Base-by-base conservation (phyloP, 306 rosid genomes). In the Pachyrhizus erosus region DNA sequence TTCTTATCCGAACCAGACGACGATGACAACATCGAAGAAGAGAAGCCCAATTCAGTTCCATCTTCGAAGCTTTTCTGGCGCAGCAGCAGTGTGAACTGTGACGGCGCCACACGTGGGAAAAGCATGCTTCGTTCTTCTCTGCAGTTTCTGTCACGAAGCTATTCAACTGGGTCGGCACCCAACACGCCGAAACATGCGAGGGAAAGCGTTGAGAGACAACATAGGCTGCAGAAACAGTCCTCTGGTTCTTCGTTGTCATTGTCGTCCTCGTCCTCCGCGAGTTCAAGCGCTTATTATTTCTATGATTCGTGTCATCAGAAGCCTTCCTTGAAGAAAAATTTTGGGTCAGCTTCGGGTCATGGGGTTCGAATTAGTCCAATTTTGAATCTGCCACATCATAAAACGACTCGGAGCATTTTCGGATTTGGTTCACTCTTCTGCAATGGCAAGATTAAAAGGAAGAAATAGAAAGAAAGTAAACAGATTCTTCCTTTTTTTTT, bases 91-190 rank as follows among this genome's bases (percentile, higher is more conserved):
- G 18, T 61, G 21, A 61, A 61, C 69, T 61, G 69, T 7, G 69
- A 61, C 9, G 37, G 67, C 13, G 9, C 67, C 18, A 60, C 67
- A 7, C 69, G 69, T 27, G 69, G 69, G 5, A 61, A 29, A 8
- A 14, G 40, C 20, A 27, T 61, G 69, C 18, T 61, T 61, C 69
- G 69, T 5, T 61, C 69, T 14, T 61, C 69, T 1, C 9, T 61
- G 69, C 69, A 27, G 11, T 61, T 61, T 61, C 39, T 61, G 21
- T 61, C 69, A 3, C 69, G 69, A 61, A 61, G 69, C 42, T 61
- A 61, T 29, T 61, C 69, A 9, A 61, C 69, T 0, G 69, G 69
- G 2, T 61, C 69, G 5, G 40, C 69, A 5, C 69, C 40, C 1
- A 61, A 5, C 40, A 29, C 69, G 20, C 69, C 40, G 2, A 61